Conservation (phyloP, 2,329 filamentous ascomycete species). For the Paecilomyces fulvus region DNA sequence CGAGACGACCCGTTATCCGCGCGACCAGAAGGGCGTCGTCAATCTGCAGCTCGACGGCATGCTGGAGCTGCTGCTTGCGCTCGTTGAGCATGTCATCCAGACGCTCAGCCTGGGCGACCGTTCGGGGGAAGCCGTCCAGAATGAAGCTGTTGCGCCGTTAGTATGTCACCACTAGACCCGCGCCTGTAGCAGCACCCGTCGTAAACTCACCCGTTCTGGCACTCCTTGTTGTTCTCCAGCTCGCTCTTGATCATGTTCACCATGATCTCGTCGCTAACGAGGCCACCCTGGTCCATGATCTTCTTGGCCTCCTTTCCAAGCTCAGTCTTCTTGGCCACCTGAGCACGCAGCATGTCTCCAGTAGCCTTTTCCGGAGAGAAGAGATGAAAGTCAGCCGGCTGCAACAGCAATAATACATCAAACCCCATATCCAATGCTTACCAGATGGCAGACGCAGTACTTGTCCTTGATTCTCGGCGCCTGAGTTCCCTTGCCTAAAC, state of each 20-base stretch:
- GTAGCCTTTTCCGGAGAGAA: conserved; percentile 59
- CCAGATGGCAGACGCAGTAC: conserved; percentile 94
- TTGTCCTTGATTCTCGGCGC: conserved; percentile 97
- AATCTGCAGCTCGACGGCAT: conserved; percentile 94
- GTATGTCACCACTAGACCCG: conserved; percentile 1
- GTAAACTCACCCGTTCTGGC: conserved; percentile 71
- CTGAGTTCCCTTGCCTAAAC: conserved; percentile 91
- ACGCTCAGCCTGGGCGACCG: conserved; percentile 87
- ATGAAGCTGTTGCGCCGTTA: conserved; percentile 63
- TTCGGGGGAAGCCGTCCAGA: conserved; percentile 96
- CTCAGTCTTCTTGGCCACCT: conserved; percentile 94
- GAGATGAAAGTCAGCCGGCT: not conserved
- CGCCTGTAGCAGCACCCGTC: not conserved
- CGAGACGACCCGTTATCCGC: conserved; percentile 89
- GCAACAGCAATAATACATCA: conserved; percentile 3
- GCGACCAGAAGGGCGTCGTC: conserved; percentile 89
- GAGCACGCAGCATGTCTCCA: conserved; percentile 96
- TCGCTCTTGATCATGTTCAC: conserved; percentile 99
- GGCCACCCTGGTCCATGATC: conserved; percentile 98
- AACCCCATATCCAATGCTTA: conserved; percentile 41
- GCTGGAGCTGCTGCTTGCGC: conserved; percentile 77
- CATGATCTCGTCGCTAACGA: conserved; percentile 98
- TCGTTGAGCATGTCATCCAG: conserved; percentile 82
- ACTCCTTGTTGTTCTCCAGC: conserved; percentile 87
- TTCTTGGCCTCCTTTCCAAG: conserved; percentile 97